Evolutionary conservation across 495 filamentous ascomycete genomes (phyloP).

Genomic region (Aspergillus carlsbadensis): DNA sequence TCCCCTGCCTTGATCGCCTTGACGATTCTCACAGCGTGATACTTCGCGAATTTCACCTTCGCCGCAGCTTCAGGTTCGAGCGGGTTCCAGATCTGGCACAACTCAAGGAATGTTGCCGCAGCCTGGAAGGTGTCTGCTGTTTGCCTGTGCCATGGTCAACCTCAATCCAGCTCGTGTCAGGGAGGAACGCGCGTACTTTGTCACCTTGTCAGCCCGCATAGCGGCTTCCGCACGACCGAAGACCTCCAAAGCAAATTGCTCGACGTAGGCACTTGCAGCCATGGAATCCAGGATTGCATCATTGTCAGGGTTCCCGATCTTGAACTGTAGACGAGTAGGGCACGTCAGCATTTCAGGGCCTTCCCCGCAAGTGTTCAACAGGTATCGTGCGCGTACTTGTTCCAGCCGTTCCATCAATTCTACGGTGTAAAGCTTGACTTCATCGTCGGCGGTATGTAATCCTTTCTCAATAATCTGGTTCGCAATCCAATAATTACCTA

Average conservation of each 20-base stretch:
- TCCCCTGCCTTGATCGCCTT: slow-evolving; percentile 89
- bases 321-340: slow-evolving; percentile 53
- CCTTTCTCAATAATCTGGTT: slow-evolving; percentile 82
- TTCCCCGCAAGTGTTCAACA: not conserved
- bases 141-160: slow-evolving; percentile 55
- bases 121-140: slow-evolving; percentile 92
- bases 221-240: slow-evolving; percentile 80
- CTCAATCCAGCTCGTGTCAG: not conserved
- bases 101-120: slow-evolving; percentile 85
- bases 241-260: slow-evolving; percentile 88
- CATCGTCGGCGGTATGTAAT: slow-evolving; percentile 73
- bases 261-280: slow-evolving; percentile 85
- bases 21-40: slow-evolving; percentile 85
- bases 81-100: slow-evolving; percentile 78
- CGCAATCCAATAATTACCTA: slow-evolving; percentile 90
- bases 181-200: slow-evolving; percentile 55
- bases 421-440: slow-evolving; percentile 74
- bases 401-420: slow-evolving; percentile 91
- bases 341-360: slow-evolving; percentile 11
- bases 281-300: slow-evolving; percentile 80
- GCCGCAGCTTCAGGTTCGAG: slow-evolving; percentile 73
- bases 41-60: slow-evolving; percentile 95
- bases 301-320: slow-evolving; percentile 58
- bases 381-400: slow-evolving; percentile 50
- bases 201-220: slow-evolving; percentile 79